phyloP scores from a whole-genome alignment of 2,329 filamentous ascomycete genomes.

The Alternaria consortialis region DNA sequence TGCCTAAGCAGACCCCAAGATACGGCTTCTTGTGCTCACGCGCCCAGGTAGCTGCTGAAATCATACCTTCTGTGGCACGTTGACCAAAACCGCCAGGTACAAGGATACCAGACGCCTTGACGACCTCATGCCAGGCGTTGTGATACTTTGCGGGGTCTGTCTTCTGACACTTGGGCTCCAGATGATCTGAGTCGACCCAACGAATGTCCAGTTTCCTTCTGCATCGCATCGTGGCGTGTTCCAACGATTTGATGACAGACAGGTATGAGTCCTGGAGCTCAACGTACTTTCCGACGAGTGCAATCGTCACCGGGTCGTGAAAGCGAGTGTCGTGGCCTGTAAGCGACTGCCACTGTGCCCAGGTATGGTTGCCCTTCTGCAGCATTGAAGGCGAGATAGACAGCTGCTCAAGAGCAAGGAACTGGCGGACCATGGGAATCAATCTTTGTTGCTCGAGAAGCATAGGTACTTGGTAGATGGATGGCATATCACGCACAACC shows the following conservation, averaged over 20 bases:
- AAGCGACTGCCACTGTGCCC: constrained; percentile 79
- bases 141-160: constrained; percentile 77
- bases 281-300: constrained; percentile 91
- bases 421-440: constrained; percentile 69
- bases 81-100: constrained; percentile 82
- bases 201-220: constrained; percentile 79
- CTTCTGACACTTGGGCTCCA: constrained; percentile 73
- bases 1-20: constrained; percentile 88
- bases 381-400: constrained; percentile 63
- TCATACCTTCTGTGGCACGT: constrained; percentile 89
- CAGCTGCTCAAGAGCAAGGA: constrained; percentile 71
- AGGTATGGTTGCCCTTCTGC: constrained; percentile 72
- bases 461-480: constrained; percentile 94
- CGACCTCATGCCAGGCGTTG: constrained; percentile 84
- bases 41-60: constrained; percentile 85
- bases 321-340: constrained; percentile 73
- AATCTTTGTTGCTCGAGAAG: constrained; percentile 85
- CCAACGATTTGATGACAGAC: constrained; percentile 83
- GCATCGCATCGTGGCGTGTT: constrained; percentile 91
- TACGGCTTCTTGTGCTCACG: constrained; percentile 82
- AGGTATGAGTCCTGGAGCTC: constrained; percentile 87
- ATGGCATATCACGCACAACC: constrained; percentile 84
- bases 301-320: constrained; percentile 78
- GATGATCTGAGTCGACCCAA: constrained; percentile 84
- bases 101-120: constrained; percentile 73